A percentile compares a stretch with the other conserved stretches of the same genome.
These are phyloP conservation scores for Dacryopinax primogenitus DNA, from an alignment of 768 basidiomycete species.

Conservation along the genomic window DNA sequence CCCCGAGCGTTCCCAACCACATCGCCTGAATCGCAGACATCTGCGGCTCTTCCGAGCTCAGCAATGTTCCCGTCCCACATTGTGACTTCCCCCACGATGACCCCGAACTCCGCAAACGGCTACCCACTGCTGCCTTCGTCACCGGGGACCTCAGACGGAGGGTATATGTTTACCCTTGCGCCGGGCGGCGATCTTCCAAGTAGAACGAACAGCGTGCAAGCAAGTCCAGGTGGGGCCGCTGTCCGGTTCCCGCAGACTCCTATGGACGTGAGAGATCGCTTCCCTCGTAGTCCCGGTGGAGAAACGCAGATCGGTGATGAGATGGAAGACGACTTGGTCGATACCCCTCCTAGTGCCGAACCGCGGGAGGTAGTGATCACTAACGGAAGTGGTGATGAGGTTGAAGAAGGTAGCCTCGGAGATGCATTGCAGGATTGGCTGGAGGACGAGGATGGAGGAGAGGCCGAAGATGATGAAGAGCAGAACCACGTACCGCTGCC, in stretches of 20 bases:
- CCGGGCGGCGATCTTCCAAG: not conserved
- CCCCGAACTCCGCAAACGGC: not conserved
- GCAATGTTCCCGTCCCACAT: not conserved
- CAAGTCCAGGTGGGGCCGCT: not conserved
- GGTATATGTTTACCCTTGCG: not conserved
- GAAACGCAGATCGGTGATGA: slow-evolving; percentile 1
- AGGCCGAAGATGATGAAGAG: not conserved
- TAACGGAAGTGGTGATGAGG: not conserved
- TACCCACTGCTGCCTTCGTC: not conserved
- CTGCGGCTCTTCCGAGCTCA: not conserved
- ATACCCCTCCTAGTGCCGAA: not conserved
- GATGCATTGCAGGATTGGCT: slow-evolving; percentile 1
- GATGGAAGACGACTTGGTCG: not conserved
- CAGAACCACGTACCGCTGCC: not conserved
- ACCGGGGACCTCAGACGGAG: not conserved
- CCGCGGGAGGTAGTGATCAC: not conserved
- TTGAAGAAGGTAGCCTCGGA: not conserved
- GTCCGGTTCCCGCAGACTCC: not conserved
- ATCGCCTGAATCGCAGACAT: not conserved
- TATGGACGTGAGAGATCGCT: not conserved
- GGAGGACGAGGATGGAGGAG: not conserved
- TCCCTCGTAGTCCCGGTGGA: not conserved
- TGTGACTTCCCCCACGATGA: slow-evolving; percentile 1
- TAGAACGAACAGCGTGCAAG: not conserved
- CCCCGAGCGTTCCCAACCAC: not conserved